Base-by-base conservation (phyloP, 441 rosid species). In the Mallotus repandus region DNA sequence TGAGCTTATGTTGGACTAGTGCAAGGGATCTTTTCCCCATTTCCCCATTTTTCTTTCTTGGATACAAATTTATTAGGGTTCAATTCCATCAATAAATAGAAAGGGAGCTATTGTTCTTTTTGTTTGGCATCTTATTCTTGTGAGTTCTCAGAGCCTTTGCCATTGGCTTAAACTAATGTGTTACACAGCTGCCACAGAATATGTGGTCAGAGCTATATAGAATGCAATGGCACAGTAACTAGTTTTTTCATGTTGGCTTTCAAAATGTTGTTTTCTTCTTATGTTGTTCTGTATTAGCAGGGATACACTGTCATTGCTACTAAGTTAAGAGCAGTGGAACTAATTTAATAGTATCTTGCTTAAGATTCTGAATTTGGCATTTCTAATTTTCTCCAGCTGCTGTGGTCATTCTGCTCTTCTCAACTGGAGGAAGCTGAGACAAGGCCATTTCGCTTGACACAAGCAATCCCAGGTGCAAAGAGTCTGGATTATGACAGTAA, bases 361-460 rank as follows among this genome's bases (percentile, higher is more conserved):
- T 56, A 4, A 48, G 8, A 32, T 16, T 16, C 13, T 61, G 14
- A 58, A 59, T 62, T 60, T 22, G 19, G 45, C 16, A 16, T 61
- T 50, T n/a, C 1, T 19, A 48, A 29, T 63, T 54, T 73, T 74
- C 61, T 76, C 69, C 86, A 95, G 98, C 85, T 95, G 68, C 83
- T 95, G 22, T 95, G 97, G 97, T 91, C 98, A 48, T 95, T 91
- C 82, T 93, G 97, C 84, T 73, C 74, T 76, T 82, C 97, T 35
- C 87, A 84, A 71, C 86, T 93, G 12, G 89, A 81, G 65, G 92
- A 86, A 75, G 82, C 87, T n/a, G 82, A 80, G 77, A 78, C 85
- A 59, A 90, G 85, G 84, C 84, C 83, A 50, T 87, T 93, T 73
- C 88, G 92, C 71, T 75, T 95, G 81, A 83, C 92, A 21, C 91